phyloP scores from a whole-genome alignment of 2,329 filamentous ascomycete genomes.

The Cryphonectria japonica region DNA sequence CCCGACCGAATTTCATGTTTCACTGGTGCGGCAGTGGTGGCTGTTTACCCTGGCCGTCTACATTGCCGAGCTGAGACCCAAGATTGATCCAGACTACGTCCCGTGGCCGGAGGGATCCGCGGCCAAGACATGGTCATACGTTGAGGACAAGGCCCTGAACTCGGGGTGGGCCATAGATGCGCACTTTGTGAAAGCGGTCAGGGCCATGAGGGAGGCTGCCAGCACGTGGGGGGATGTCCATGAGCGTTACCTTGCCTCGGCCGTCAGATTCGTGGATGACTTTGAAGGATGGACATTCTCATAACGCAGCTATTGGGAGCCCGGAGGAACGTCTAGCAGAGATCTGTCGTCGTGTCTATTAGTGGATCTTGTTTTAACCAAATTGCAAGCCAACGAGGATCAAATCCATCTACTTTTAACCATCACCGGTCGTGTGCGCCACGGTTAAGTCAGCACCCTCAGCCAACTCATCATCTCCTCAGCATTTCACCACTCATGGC shows the following conservation, averaged over 20 bases:
- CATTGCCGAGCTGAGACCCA: constrained; percentile 73
- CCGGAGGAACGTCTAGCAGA: neutral
- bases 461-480: neutral
- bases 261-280: constrained; percentile 73
- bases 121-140: constrained; percentile 75
- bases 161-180: constrained; percentile 72
- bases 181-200: constrained; percentile 81
- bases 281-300: constrained; percentile 68
- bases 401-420: neutral
- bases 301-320: constrained; percentile 2
- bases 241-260: constrained; percentile 67
- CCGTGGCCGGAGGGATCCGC: constrained; percentile 57
- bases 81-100: constrained; percentile 69
- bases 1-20: constrained; percentile 72
- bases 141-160: constrained; percentile 71
- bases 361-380: neutral
- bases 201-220: constrained; percentile 75
- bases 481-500: neutral
- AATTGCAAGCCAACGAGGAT: neutral
- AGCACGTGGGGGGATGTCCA: constrained; percentile 74
- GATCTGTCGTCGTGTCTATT: neutral
- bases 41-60: constrained; percentile 79
- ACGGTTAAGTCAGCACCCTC: neutral
- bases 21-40: constrained; percentile 87
- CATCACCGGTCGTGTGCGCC: neutral